A percentile compares a stretch with the other conserved stretches of the same genome.
Evolutionary conservation across 2,329 filamentous ascomycete species (phyloP).

Genomic region (Pseudonectria buxi): DNA sequence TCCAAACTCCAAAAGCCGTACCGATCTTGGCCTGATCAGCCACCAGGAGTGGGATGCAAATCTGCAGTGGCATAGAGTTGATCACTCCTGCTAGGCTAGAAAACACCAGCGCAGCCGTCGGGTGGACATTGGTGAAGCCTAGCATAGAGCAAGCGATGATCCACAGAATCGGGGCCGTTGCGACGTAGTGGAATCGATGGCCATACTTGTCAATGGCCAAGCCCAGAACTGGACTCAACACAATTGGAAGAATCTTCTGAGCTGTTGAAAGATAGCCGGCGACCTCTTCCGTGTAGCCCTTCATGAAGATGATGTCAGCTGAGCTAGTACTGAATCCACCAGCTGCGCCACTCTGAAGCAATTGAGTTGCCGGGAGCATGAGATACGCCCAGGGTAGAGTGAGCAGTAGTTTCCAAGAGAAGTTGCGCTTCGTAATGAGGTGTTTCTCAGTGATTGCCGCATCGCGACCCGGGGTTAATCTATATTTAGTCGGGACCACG

Average conservation of each 20-base stretch:
- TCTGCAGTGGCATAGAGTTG: constrained; percentile 17
- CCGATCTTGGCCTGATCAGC: constrained; percentile 19
- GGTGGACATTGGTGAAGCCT: constrained; percentile 16
- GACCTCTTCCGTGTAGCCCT: constrained; percentile 15
- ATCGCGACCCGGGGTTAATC: constrained; percentile 10
- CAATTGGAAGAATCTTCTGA: constrained; percentile 13
- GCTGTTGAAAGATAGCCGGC: constrained; percentile 17
- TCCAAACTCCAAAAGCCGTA: constrained; percentile 17
- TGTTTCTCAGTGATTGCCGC: constrained; percentile 6
- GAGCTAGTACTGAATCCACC: constrained; percentile 12
- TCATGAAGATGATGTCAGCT: constrained; percentile 19
- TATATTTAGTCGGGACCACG: constrained; percentile 4
- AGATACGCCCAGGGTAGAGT: constrained; percentile 15
- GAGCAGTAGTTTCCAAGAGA: constrained; percentile 13
- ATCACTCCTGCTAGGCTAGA: constrained; percentile 13
- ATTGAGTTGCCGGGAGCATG: constrained; percentile 17
- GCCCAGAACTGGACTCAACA: constrained; percentile 13
- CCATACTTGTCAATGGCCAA: constrained; percentile 17
- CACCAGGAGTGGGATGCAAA: constrained; percentile 18
- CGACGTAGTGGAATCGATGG: constrained; percentile 17
- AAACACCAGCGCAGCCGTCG: constrained; percentile 13
- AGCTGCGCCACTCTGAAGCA: constrained; percentile 16
- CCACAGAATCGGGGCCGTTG: constrained; percentile 13
- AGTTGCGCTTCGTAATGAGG: constrained; percentile 7
- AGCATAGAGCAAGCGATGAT: constrained; percentile 15